Evolutionary conservation across 768 basidiomycete genomes (phyloP), one percentile per base, ranked within the genome.

Genomic region (Trametopsis cervina): DNA sequence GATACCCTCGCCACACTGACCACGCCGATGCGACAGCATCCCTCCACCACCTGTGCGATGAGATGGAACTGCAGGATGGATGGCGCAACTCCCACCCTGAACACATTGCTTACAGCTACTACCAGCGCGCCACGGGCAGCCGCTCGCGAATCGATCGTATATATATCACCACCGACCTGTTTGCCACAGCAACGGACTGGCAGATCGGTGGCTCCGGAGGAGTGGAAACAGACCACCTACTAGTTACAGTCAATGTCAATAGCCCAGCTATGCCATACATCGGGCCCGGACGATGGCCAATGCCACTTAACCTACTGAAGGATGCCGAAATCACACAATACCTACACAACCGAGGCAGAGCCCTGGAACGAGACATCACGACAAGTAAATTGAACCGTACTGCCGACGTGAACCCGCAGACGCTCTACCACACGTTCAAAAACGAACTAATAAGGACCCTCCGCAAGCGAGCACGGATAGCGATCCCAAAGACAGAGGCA

Each of bases 341-440:
- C 40, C n/a, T 40, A 22, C 39, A 22, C 17, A 17, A 9, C 7
- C 39, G 39, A 9, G 39, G 39, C 39, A 7, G 18, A 7, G 10
- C 7, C 7, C n/a, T 40, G 9, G 39, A 40, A 6, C 3, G 26
- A 6, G 27, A 26, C 27, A 33, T 33, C 22, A 12, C 18, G 22
- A 11, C 15, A 10, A 26, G 9, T 26, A 10, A 26, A 7, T 10
- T 17, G 43, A 44, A 17, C 43, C 27, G 43, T 17, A 9, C 15
- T 7, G 15, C 39, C 39, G n/a, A 22, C 7, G 7, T 9, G 7
- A 40, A 69, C 44, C 57, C 39, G 10, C 39, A 40, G 17, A n/a
- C n/a, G 17, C 21, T n/a, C 39, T 40, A n/a, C 18, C 59, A 0
- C 44, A 47, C 2, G 57, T 57, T 13, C 2, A 29, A 11, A 25